Conservation (phyloP, 441 rosid genomes). For the Erodium chrysanthum region DNA sequence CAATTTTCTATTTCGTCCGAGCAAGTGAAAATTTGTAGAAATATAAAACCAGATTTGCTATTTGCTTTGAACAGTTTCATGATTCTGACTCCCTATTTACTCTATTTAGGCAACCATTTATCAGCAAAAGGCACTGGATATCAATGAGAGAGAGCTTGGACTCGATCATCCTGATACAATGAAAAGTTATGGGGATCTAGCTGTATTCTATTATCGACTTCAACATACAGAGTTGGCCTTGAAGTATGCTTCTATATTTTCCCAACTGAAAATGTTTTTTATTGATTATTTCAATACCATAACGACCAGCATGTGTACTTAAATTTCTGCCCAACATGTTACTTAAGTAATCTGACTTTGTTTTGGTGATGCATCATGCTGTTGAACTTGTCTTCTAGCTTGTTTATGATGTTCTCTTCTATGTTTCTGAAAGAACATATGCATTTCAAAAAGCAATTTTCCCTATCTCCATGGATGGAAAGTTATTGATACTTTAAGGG, state of each 20-base stretch:
- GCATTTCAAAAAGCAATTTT: neutral
- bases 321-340: conserved; percentile 1
- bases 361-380: too few species aligned
- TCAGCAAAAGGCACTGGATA: conserved; percentile 74
- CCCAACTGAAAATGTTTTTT: conserved; percentile 8
- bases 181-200: conserved; percentile 79
- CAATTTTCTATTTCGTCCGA: neutral
- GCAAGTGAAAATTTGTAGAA: neutral
- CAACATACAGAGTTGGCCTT: conserved; percentile 78
- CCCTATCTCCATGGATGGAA: conserved; percentile 6
- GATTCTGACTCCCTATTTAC: conserved; percentile 25
- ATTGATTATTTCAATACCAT: conserved; percentile 7
- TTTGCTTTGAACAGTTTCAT: conserved; percentile 17
- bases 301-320: neutral
- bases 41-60: conserved; percentile 7
- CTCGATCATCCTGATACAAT: conserved; percentile 84
- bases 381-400: too few species aligned
- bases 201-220: conserved; percentile 78
- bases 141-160: conserved; percentile 81
- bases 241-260: conserved; percentile 47
- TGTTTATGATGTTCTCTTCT: too few species aligned
- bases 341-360: too few species aligned
- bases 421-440: neutral
- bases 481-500: conserved; percentile 4
- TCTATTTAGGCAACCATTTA: conserved; percentile 64